Base-by-base conservation (phyloP, 1,139 yeast species). In the Hansenula lynferdii region DNA sequence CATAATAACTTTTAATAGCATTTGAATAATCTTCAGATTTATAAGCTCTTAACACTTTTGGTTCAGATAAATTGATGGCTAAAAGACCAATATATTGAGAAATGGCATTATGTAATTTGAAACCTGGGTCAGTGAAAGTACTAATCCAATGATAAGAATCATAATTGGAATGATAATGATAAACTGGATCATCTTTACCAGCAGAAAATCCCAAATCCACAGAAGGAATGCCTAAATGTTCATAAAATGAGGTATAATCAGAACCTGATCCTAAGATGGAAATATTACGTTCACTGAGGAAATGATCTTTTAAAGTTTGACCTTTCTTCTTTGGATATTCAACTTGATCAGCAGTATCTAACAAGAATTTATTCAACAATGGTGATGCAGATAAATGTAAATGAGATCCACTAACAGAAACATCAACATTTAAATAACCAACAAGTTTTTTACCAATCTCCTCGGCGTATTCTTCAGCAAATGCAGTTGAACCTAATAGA, bases 61-160 rank as follows among this genome's bases (percentile, higher is more conserved):
- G 56, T 43, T 77, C 83, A 14, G 71, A 48, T 24, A 80, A 49
- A 22, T 69, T 62, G 23, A 79, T 49, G 3, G 73, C 61, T 15
- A 73, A 39, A 24, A 75, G 53, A 3, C 84, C 81, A 47, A 77
- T 52, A 32, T 65, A 62, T 51, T 77, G 71, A 16, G 81, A 69
- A 49, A 73, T 58, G 3, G 79, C 57, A 40, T 74, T 74, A 55
- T 80, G 87, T 43, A 58, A 66, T 28, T 63, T 62, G 62, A 76
- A 79, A 0, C 71, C 76, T 9, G 81, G 79, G 52, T 80, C 86
- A 20, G 74, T 82, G 53, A 58, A 70, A 8, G 60, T 65, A 35
- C 68, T 67, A 77, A 80, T 77, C 89, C 87, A 81, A 48, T 76
- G 65, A 55, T 62, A 75, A 4, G 85, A 80, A 54, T 80, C 87